Evolutionary conservation across 2,329 filamentous ascomycete genomes (phyloP), one percentile per base, ranked within the genome.

Genomic region (Colletotrichum sp.): DNA sequence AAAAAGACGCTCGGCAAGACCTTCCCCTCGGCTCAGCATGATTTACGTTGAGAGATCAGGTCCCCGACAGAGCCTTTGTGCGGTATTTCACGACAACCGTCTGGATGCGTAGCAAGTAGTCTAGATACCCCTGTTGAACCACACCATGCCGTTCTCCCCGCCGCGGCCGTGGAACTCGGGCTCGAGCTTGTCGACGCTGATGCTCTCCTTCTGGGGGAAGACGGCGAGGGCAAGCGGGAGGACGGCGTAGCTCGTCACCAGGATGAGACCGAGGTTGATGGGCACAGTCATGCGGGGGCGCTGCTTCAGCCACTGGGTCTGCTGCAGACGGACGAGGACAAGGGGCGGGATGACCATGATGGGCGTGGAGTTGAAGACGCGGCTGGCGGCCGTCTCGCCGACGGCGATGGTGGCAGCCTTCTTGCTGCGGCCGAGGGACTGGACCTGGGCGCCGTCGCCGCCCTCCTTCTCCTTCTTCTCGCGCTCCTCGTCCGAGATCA

Each of bases 331-430:
- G 69, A 99, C 94, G 71, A 99, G 90, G 29, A 98, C 87, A 83
- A 99, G 88, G 27, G 97, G 95, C 57, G 97, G 97, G 62, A 99
- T 89, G 16, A 98, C 96, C 97, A 99, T 99, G 87, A 99, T 97
- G 13, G 97, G 97, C 15, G 95, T 98, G 77, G 95, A 95, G 85
- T 99, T 99, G 81, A 99, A 89, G 76, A 99, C 96, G 76, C 97
- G 92, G 79, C 95, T 97, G 62, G 98, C 88, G 4, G 97, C 97
- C 64, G 97, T 99, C 89, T 99, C 96, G 77, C 93, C 94, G 2
- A 99, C 97, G 13, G 97, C 97, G 25, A 99, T 86, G 32, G 93
- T 95, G 13, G 97, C 97, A 2, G 97, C 97, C 83, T 93, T 95
- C 84, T 93, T 94, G 84, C 94, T 96, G 89, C 95, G 96, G 79